Percentiles rank a stretch among this genome's conserved stretches.
Evolutionary conservation across 805 yeast species (phyloP).

Genomic region (Pichia insulana): DNA sequence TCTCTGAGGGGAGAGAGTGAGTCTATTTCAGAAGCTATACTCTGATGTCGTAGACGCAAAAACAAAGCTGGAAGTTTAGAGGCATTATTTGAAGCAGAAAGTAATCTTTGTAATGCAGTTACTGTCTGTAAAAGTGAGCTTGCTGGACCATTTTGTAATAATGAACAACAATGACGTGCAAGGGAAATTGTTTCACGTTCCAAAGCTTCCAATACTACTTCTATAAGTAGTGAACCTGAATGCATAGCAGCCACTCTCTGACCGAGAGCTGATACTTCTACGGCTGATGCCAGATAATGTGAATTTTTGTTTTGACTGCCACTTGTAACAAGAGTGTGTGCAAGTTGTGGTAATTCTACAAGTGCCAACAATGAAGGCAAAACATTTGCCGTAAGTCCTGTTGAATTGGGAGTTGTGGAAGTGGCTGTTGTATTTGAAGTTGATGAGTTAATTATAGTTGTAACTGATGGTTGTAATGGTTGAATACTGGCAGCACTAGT

Average conservation of each 20-base stretch:
- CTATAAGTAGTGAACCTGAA: not conserved
- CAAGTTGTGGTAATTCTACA: not conserved
- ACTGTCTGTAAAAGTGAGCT: constrained; percentile 53
- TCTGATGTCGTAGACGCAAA: constrained; percentile 59
- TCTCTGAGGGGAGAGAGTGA: constrained; percentile 48
- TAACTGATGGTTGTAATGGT: no score
- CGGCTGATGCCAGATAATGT: not conserved
- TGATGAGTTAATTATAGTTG: no score
- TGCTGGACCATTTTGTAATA: constrained; percentile 67
- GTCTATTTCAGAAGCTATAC: constrained; percentile 53
- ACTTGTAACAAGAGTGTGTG: constrained; percentile 36
- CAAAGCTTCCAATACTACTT: not conserved
- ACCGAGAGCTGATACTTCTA: not conserved
- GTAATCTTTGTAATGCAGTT: constrained; percentile 6
- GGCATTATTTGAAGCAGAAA: constrained; percentile 15
- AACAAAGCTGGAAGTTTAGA: constrained; percentile 45
- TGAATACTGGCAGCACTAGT: no score
- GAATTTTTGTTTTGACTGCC: not conserved
- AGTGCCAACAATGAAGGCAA: not conserved
- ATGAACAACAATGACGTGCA: constrained; percentile 56
- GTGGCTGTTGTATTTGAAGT: not conserved
- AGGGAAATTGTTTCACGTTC: constrained; percentile 47
- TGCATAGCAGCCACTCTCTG: not conserved
- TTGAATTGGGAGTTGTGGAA: not conserved
- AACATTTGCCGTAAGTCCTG: not conserved